Conservation (phyloP, 176 grass and related monocot genomes). For the Zea mays region DNA sequence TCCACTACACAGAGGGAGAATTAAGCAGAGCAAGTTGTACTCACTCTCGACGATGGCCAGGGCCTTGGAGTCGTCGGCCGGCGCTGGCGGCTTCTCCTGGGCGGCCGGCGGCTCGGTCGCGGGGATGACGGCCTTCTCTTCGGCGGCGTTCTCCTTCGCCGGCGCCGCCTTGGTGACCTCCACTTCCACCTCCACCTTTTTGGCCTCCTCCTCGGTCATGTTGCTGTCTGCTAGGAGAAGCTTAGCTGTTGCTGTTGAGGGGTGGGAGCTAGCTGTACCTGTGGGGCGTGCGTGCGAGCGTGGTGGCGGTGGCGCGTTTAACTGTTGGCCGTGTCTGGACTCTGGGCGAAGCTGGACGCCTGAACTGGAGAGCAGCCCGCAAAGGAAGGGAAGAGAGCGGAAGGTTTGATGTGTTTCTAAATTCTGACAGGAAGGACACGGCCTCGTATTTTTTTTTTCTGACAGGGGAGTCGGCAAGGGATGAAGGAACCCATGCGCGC, state of each 20-base stretch:
- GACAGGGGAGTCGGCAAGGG: conserved; percentile 25
- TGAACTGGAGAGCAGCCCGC: background rate
- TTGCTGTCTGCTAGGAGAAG: conserved; percentile 9
- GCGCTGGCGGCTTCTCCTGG: conserved; percentile 42
- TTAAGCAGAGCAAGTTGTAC: background rate
- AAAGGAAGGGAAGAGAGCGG: background rate
- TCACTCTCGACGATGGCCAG: conserved; percentile 77
- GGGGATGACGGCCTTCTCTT: conserved; percentile 86
- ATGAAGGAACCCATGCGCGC: conserved; percentile 22
- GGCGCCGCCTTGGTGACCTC: conserved; percentile 34
- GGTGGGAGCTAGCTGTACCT: background rate
- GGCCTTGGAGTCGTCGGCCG: conserved; percentile 69
- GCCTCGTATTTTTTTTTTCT: conserved; percentile 36
- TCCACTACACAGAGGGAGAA: background rate
- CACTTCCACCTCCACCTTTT: conserved; percentile 81
- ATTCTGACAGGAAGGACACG: conserved; percentile 27
- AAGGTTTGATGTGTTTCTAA: background rate
- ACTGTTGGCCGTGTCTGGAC: background rate
- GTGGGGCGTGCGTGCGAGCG: background rate
- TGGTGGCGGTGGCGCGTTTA: conserved; percentile 35
- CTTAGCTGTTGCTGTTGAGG: conserved; percentile 43
- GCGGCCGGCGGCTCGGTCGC: conserved; percentile 42
- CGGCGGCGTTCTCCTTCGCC: conserved; percentile 79
- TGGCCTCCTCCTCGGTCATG: conserved; percentile 72
- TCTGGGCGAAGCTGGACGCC: conserved; percentile 39